A percentile compares a stretch with the other conserved stretches of the same genome.
Conservation (phyloP, 1,284 basidiomycete species). For the Moesziomyces parantarcticus region DNA sequence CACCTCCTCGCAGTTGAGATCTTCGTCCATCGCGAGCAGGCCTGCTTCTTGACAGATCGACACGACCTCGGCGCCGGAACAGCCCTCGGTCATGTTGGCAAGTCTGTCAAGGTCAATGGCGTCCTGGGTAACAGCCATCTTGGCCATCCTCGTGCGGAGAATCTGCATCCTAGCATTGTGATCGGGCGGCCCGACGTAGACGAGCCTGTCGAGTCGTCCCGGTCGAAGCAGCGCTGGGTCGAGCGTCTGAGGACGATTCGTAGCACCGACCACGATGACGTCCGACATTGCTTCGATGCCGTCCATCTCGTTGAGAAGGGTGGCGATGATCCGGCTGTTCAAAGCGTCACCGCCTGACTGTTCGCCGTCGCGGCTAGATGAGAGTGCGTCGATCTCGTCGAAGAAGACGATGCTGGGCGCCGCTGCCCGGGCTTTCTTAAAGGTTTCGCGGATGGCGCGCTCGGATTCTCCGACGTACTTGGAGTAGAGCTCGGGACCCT, state of each 20-base stretch:
- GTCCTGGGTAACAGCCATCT: slow-evolving; percentile 80
- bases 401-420: slow-evolving; percentile 97
- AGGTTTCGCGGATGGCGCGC: slow-evolving; percentile 90
- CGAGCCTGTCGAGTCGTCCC: slow-evolving; percentile 90
- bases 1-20: slow-evolving; percentile 82
- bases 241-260: slow-evolving; percentile 92
- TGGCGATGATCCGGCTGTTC: slow-evolving; percentile 88
- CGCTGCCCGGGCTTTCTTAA: slow-evolving; percentile 91
- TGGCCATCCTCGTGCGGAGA: slow-evolving; percentile 78
- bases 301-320: slow-evolving; percentile 94
- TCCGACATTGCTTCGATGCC: slow-evolving; percentile 92
- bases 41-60: slow-evolving; percentile 97
- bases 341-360: slow-evolving; percentile 72
- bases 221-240: slow-evolving; percentile 94
- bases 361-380: slow-evolving; percentile 78
- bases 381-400: slow-evolving; percentile 96
- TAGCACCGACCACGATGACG: slow-evolving; percentile 94
- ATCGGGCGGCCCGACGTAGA: slow-evolving; percentile 95
- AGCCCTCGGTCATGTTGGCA: slow-evolving; percentile 80
- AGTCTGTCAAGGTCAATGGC: slow-evolving; percentile 78
- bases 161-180: slow-evolving; percentile 82
- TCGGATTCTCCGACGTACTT: slow-evolving; percentile 99
- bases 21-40: slow-evolving; percentile 84
- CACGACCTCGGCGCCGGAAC: slow-evolving; percentile 93
- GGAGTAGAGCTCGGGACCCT: slow-evolving; percentile 95